phyloP scores from a whole-genome alignment of 208 protist genomes.

The Crithidia fasciculata region DNA sequence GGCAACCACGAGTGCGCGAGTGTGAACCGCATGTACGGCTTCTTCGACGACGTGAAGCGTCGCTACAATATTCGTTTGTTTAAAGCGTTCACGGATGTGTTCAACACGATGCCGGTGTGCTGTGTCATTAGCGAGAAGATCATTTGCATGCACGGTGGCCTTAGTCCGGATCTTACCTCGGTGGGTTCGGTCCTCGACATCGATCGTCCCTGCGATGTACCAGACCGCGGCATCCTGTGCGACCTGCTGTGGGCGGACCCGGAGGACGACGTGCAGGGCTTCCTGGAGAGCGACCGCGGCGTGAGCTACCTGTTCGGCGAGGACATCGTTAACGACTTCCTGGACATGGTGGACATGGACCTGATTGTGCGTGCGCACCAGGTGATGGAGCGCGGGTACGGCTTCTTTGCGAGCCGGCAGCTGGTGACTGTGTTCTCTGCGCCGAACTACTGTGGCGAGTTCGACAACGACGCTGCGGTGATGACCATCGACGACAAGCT shows the following conservation, averaged over 20 bases:
- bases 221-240: conserved; percentile 99
- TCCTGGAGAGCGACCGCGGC: conserved; percentile 97
- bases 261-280: conserved; percentile 91
- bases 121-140: conserved; percentile 99
- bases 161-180: conserved; percentile 96
- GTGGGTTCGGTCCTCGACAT: conserved; percentile 96
- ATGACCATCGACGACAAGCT: conserved; percentile 97
- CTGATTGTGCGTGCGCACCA: conserved; percentile 99
- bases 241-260: conserved; percentile 99
- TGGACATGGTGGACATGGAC: conserved; percentile 99
- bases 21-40: conserved; percentile 99
- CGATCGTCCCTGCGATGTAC: conserved; percentile 97
- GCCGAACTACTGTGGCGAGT: conserved; percentile 99
- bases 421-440: conserved; percentile 99
- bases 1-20: conserved; percentile 99
- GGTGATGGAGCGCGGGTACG: conserved; percentile 97
- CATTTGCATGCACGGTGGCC: conserved; percentile 99
- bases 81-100: conserved; percentile 99
- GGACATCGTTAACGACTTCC: conserved; percentile 98
- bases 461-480: conserved; percentile 98
- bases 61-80: conserved; percentile 97
- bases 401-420: conserved; percentile 99
- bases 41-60: conserved; percentile 98
- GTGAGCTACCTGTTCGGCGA: conserved; percentile 99
- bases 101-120: conserved; percentile 99